These are phyloP conservation scores for Neoboletus brunneissimus DNA, from an alignment of 768 basidiomycete species.

Conservation along the genomic window DNA sequence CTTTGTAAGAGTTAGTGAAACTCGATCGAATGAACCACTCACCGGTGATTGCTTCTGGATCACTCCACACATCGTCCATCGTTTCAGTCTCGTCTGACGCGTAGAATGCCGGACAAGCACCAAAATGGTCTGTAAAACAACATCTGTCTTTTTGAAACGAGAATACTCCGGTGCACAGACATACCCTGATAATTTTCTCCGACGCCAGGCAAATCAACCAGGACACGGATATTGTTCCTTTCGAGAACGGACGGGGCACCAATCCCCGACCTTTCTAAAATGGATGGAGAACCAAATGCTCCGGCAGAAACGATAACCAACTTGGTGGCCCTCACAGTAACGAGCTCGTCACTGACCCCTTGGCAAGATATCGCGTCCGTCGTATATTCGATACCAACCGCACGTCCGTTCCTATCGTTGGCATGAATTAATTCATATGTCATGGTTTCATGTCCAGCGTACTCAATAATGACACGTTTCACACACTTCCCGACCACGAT, in stretches of 20 bases:
- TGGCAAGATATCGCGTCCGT: conserved; percentile 26
- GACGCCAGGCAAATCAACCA: conserved; percentile 72
- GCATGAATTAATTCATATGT: neutral
- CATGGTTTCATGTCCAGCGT: neutral
- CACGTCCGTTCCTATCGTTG: conserved; percentile 30
- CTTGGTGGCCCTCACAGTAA: conserved; percentile 28
- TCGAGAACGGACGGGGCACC: conserved; percentile 51
- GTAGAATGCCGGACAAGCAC: conserved; percentile 31
- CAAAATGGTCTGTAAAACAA: conserved; percentile 29
- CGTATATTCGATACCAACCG: conserved; percentile 38
- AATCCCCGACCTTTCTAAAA: conserved; percentile 67
- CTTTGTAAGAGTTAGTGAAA: conserved; percentile 11
- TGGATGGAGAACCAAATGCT: conserved; percentile 53
- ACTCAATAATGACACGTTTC: conserved; percentile 9
- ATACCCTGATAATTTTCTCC: conserved; percentile 65
- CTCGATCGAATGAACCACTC: conserved; percentile 12
- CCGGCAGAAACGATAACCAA: conserved; percentile 53
- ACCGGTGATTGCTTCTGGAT: conserved; percentile 40
- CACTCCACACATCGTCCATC: conserved; percentile 44
- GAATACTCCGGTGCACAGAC: neutral
- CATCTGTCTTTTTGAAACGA: neutral
- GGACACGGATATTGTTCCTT: conserved; percentile 41
- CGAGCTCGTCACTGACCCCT: conserved; percentile 1
- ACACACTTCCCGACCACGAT: conserved; percentile 27
- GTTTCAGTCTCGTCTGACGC: conserved; percentile 46